A percentile compares a stretch with the other conserved stretches of the same genome.
Evolutionary conservation across 768 basidiomycete species (phyloP).

Genomic region (Cyclocybe aegerita): DNA sequence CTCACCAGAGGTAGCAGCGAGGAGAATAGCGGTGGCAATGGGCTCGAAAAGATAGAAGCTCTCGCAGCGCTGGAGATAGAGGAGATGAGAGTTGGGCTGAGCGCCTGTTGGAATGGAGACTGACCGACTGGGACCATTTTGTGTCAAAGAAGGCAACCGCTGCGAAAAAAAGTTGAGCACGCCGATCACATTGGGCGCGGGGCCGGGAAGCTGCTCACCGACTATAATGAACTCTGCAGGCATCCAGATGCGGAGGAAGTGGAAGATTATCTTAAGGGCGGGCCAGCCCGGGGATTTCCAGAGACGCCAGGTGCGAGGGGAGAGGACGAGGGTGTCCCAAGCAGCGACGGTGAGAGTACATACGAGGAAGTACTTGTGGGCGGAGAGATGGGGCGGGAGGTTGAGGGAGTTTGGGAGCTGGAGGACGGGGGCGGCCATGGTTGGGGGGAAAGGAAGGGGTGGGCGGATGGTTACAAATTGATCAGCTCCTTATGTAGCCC

Average conservation of each 20-base stretch:
- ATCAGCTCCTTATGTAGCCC: conserved; percentile 1
- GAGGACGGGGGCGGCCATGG: conserved; percentile 27
- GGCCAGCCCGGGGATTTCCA: conserved; percentile 70
- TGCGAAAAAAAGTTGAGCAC: conserved; percentile 22
- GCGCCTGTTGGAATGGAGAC: conserved; percentile 14
- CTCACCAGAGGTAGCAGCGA: conserved; percentile 67
- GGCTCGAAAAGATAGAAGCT: conserved; percentile 85
- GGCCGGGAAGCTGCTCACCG: conserved; percentile 38
- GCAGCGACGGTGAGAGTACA: conserved; percentile 89
- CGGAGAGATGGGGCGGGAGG: conserved; percentile 74
- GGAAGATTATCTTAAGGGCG: conserved; percentile 70
- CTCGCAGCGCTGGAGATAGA: conserved; percentile 47
- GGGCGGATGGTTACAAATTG: conserved; percentile 1
- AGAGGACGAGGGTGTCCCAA: conserved; percentile 86
- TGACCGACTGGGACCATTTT: conserved; percentile 54
- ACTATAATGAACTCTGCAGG: conserved; percentile 77
- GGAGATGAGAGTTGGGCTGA: conserved; percentile 2
- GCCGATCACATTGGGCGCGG: conserved; percentile 3
- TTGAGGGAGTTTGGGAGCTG: conserved; percentile 66
- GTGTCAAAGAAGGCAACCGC: conserved; percentile 87
- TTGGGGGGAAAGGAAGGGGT: conserved; percentile 7
- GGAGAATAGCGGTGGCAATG: conserved; percentile 78
- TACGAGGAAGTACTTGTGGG: conserved; percentile 89
- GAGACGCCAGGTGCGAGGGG: conserved; percentile 76
- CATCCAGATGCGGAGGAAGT: conserved; percentile 76